Conservation (phyloP, 495 filamentous ascomycete species). For the Zalerion maritima region DNA sequence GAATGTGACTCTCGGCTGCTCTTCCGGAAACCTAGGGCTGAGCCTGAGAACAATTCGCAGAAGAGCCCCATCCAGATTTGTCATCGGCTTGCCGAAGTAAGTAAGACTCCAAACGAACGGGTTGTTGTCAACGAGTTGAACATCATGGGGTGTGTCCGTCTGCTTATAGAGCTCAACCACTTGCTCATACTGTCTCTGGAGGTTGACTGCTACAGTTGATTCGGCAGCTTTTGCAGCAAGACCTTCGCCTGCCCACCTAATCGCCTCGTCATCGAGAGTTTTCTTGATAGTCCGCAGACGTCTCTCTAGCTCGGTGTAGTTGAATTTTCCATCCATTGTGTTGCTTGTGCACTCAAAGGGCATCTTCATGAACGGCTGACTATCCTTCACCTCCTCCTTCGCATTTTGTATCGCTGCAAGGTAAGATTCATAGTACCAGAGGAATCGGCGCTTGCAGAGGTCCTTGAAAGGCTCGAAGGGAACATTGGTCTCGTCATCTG, state of each 20-base stretch:
- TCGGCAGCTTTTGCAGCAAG: slow-evolving; percentile 47
- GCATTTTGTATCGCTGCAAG: slow-evolving; percentile 51
- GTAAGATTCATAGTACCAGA: slow-evolving; percentile 94
- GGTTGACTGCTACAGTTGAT: slow-evolving; percentile 58
- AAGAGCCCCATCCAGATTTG: slow-evolving; percentile 81
- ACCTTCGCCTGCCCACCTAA: slow-evolving; percentile 58
- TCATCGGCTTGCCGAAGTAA: slow-evolving; percentile 87
- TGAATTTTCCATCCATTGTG: slow-evolving; percentile 74
- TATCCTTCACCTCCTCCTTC: slow-evolving; percentile 41
- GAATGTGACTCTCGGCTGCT: slow-evolving; percentile 74
- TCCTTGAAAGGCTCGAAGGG: slow-evolving; percentile 75
- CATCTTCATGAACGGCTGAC: slow-evolving; percentile 55
- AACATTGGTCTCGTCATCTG: slow-evolving; percentile 35
- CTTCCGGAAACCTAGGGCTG: slow-evolving; percentile 81
- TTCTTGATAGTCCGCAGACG: slow-evolving; percentile 52
- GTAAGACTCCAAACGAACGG: slow-evolving; percentile 54
- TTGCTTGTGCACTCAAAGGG: slow-evolving; percentile 73
- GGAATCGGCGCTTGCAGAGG: slow-evolving; percentile 75
- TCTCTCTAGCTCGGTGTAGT: slow-evolving; percentile 59
- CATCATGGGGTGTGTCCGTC: slow-evolving; percentile 51
- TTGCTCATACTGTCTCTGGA: slow-evolving; percentile 74
- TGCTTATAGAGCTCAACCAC: slow-evolving; percentile 58
- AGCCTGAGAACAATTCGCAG: slow-evolving; percentile 68
- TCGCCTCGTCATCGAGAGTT: slow-evolving; percentile 55
- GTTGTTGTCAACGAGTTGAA: slow-evolving; percentile 59